These are phyloP conservation scores for Olyra latifolia DNA, from an alignment of 176 grass and related monocot genomes.

Conservation along the genomic window DNA sequence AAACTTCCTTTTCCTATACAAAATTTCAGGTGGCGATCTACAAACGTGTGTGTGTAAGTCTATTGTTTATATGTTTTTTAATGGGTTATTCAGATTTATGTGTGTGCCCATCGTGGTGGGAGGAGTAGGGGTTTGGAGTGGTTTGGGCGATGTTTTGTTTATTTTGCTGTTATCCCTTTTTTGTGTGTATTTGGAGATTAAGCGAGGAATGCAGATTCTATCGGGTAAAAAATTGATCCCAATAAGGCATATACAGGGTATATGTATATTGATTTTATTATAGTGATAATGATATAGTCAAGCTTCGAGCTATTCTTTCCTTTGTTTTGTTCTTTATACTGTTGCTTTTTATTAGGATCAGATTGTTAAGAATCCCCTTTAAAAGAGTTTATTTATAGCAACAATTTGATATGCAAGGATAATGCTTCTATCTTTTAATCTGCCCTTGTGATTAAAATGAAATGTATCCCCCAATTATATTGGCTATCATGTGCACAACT, in stretches of 20 bases:
- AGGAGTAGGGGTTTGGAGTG: too few species aligned
- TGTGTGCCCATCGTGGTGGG: too few species aligned
- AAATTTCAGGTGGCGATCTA: neutral
- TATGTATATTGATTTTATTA: neutral
- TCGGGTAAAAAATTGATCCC: neutral
- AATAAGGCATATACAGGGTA: neutral
- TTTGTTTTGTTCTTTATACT: neutral
- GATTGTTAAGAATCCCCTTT: neutral
- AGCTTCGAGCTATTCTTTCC: neutral
- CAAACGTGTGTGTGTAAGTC: neutral
- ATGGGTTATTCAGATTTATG: too few species aligned
- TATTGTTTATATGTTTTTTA: too few species aligned
- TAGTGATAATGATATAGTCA: neutral
- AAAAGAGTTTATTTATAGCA: neutral
- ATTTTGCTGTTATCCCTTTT: too few species aligned
- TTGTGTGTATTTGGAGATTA: neutral
- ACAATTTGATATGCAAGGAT: neutral
- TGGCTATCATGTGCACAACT: too few species aligned
- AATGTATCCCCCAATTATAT: neutral
- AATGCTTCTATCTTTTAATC: neutral
- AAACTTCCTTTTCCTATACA: neutral
- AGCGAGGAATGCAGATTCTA: neutral
- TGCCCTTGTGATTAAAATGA: neutral
- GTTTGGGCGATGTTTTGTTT: neutral
- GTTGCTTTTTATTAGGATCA: neutral